phyloP scores from a whole-genome alignment of 495 filamentous ascomycete genomes.

The Rhypophila decipiens region DNA sequence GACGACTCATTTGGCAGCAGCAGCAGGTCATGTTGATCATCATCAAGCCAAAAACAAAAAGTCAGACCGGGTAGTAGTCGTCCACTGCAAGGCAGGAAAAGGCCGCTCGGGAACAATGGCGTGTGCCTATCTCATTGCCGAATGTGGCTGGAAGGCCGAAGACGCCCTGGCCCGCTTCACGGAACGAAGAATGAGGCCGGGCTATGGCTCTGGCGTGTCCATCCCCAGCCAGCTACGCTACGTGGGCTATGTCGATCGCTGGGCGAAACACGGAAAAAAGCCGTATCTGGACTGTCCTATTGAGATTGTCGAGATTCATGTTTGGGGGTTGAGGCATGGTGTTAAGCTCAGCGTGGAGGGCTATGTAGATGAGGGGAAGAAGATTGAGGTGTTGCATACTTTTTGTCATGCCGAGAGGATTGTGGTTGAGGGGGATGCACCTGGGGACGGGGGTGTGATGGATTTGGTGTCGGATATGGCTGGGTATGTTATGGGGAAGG shows the following conservation, averaged over 20 bases:
- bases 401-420: constrained; percentile 69
- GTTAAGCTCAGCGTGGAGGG: constrained; percentile 85
- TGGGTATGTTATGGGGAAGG: constrained; percentile 34
- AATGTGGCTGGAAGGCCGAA: constrained; percentile 76
- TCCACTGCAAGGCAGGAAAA: constrained; percentile 97
- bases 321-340: constrained; percentile 82
- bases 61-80: constrained; percentile 67
- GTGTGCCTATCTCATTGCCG: constrained; percentile 81
- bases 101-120: constrained; percentile 85
- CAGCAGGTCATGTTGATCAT: constrained; percentile 19
- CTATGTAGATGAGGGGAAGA: constrained; percentile 79
- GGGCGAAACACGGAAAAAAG: constrained; percentile 63
- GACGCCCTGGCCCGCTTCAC: constrained; percentile 82
- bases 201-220: constrained; percentile 83
- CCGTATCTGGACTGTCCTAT: constrained; percentile 81
- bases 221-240: constrained; percentile 89
- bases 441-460: constrained; percentile 37
- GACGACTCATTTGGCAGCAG: neutral
- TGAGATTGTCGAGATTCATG: constrained; percentile 81
- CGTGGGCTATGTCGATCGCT: constrained; percentile 84
- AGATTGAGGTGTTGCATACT: constrained; percentile 74
- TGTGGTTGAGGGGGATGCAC: constrained; percentile 55
- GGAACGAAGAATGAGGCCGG: constrained; percentile 76
- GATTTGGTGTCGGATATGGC: constrained; percentile 50
- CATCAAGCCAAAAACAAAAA: constrained; percentile 8